phyloP scores from a whole-genome alignment of 176 grass and related monocot genomes.

The Calamus simplicifolius region DNA sequence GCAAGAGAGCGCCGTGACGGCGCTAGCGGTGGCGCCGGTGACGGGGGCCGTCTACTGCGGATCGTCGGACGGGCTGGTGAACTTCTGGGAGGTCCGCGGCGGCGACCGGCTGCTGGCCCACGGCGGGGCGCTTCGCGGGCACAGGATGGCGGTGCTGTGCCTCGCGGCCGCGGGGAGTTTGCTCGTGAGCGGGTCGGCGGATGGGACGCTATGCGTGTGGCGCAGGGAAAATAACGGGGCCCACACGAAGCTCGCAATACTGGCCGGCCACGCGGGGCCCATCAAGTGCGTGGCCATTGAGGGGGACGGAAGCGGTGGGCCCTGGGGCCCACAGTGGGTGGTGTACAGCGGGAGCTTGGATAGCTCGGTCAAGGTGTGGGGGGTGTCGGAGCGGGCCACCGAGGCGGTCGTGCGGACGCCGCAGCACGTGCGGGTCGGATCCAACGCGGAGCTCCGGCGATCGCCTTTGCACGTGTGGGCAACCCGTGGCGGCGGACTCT shows the following conservation, averaged over 20 bases:
- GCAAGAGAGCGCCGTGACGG: conserved; percentile 37
- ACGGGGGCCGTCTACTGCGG: conserved; percentile 42
- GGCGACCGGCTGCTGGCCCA: background rate
- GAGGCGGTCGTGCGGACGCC: too few relatives aligned
- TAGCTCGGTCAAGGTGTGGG: conserved; percentile 15
- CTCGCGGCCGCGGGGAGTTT: conserved; percentile 39
- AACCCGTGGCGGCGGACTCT: too few relatives aligned
- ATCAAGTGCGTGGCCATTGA: conserved; percentile 9
- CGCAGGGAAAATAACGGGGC: conserved; percentile 5
- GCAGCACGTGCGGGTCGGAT: too few relatives aligned
- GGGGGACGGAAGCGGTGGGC: background rate
- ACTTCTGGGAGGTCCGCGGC: conserved; percentile 25
- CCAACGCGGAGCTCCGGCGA: too few relatives aligned
- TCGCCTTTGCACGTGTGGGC: too few relatives aligned
- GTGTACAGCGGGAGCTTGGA: conserved; percentile 15
- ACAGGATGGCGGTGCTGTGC: conserved; percentile 43
- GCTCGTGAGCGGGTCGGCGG: conserved; percentile 51
- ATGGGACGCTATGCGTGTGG: conserved; percentile 57
- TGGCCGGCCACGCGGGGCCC: conserved; percentile 11
- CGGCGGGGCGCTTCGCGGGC: conserved; percentile 20
- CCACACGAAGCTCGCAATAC: conserved; percentile 3
- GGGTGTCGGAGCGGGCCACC: background rate
- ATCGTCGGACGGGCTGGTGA: conserved; percentile 39
- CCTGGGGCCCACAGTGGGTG: background rate
- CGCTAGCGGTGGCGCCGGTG: conserved; percentile 17